These are phyloP conservation scores for Zalaria sp. DNA, from an alignment of 2,329 filamentous ascomycete species.

Conservation along the genomic window DNA sequence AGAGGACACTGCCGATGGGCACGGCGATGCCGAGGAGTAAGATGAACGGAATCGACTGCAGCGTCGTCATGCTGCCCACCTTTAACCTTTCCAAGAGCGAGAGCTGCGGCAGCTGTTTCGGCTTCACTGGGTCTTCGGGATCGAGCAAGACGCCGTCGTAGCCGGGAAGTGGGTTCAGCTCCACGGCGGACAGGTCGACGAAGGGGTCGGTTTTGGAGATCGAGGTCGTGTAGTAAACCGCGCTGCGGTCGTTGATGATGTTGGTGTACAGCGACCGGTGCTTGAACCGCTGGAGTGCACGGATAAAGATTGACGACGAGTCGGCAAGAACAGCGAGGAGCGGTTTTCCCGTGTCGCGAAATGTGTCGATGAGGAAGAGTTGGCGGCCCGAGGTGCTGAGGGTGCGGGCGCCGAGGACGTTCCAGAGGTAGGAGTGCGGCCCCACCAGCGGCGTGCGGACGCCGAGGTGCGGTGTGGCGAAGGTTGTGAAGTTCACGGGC, in stretches of 20 bases:
- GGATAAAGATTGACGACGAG: slow-evolving; percentile 71
- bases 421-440: slow-evolving; percentile 39
- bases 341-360: slow-evolving; percentile 69
- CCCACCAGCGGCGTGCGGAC: slow-evolving; percentile 30
- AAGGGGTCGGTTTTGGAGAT: slow-evolving; percentile 71
- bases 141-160: slow-evolving; percentile 68
- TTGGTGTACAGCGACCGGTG: slow-evolving; percentile 72
- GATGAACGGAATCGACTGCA: slow-evolving; percentile 48
- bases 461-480: slow-evolving; percentile 63
- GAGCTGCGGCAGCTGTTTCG: slow-evolving; percentile 17
- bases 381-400: slow-evolving; percentile 75
- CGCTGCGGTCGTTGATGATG: slow-evolving; percentile 70
- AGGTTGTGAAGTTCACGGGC: slow-evolving; percentile 87
- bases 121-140: slow-evolving; percentile 43
- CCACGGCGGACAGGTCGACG: slow-evolving; percentile 49
- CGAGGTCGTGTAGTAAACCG: slow-evolving; percentile 68
- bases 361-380: slow-evolving; percentile 74
- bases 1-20: slow-evolving; percentile 56
- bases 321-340: slow-evolving; percentile 73
- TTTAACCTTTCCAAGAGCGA: slow-evolving; percentile 9
- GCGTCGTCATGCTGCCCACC: slow-evolving; percentile 15
- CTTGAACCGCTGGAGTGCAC: slow-evolving; percentile 61
- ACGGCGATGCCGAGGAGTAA: slow-evolving; percentile 55
- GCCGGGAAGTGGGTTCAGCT: slow-evolving; percentile 58
- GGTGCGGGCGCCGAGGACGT: slow-evolving; percentile 68